Evolutionary conservation across 2,329 filamentous ascomycete species (phyloP).

Genomic region (Mycogone perniciosa): DNA sequence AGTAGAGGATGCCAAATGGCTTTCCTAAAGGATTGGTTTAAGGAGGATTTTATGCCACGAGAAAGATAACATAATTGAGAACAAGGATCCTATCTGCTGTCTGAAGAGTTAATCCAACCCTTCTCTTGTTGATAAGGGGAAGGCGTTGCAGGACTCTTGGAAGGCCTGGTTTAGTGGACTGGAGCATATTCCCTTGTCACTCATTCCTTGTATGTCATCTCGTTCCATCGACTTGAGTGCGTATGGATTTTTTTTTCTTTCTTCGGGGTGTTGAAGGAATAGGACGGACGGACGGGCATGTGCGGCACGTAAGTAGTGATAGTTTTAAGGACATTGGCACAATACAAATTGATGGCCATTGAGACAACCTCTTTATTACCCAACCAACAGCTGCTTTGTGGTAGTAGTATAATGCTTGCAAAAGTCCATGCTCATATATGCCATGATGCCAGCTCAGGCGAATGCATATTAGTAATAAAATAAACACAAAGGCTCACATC

Average conservation of each 20-base stretch:
- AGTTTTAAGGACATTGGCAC: slow-evolving; percentile 24
- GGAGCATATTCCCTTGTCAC: slow-evolving; percentile 1
- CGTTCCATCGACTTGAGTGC: slow-evolving; percentile 4
- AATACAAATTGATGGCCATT: slow-evolving; percentile 21
- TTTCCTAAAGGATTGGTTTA: not conserved
- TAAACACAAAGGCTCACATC: no score
- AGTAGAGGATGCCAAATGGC: not conserved
- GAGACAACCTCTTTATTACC: not conserved
- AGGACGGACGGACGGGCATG: not conserved
- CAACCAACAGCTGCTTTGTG: no score
- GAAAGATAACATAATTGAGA: slow-evolving; percentile 1
- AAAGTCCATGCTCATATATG: no score
- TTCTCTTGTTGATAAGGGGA: not conserved
- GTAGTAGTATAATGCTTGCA: no score
- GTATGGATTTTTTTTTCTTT: slow-evolving; percentile 2
- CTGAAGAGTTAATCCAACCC: slow-evolving; percentile 4
- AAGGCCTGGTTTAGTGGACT: slow-evolving; percentile 10
- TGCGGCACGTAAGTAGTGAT: slow-evolving; percentile 19
- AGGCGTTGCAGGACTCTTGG: slow-evolving; percentile 2
- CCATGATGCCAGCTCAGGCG: no score
- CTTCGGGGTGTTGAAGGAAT: not conserved
- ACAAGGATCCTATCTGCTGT: slow-evolving; percentile 2
- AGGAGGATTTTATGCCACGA: not conserved
- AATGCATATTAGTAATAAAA: no score
- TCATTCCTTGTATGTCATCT: slow-evolving; percentile 1